Percentiles rank a stretch among this genome's conserved stretches.
Conservation (phyloP, 2,329 filamentous ascomycete genomes). For the Fusarium pilosicola region DNA sequence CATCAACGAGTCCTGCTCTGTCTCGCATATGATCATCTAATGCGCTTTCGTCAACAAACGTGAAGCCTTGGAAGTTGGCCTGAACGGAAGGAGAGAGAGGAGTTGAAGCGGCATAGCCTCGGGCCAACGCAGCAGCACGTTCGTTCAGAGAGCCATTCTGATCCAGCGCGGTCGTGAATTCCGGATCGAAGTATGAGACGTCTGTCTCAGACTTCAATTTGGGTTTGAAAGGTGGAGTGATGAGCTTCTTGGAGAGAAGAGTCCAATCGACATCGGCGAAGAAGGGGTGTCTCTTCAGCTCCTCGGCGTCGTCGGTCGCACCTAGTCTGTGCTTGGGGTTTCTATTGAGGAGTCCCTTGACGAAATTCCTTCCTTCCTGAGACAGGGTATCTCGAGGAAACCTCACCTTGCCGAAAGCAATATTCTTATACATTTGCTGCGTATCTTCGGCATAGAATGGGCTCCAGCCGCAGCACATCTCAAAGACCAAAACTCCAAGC, state of each 20-base stretch:
- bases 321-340: conserved; percentile 96
- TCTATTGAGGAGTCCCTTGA: conserved; percentile 95
- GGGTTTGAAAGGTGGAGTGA: conserved; percentile 96
- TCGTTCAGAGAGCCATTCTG: conserved; percentile 90
- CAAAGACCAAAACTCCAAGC: conserved; percentile 94
- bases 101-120: conserved; percentile 87
- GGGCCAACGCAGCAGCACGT: conserved; percentile 85
- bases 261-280: conserved; percentile 96
- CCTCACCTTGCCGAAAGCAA: conserved; percentile 97
- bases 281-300: conserved; percentile 94
- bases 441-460: conserved; percentile 99
- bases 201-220: conserved; percentile 96
- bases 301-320: conserved; percentile 89
- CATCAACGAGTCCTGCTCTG: conserved; percentile 59
- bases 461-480: conserved; percentile 99
- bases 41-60: conserved; percentile 97
- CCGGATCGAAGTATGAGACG: conserved; percentile 97
- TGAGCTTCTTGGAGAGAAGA: conserved; percentile 85
- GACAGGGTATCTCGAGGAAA: conserved; percentile 96
- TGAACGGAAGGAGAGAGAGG: conserved; percentile 95
- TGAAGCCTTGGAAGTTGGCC: conserved; percentile 98
- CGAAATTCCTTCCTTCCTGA: conserved; percentile 94
- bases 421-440: conserved; percentile 99
- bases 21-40: conserved; percentile 85
- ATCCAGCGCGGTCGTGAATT: conserved; percentile 95